Conservation (phyloP, 2,329 filamentous ascomycete species). For the Aspergillus felis region DNA sequence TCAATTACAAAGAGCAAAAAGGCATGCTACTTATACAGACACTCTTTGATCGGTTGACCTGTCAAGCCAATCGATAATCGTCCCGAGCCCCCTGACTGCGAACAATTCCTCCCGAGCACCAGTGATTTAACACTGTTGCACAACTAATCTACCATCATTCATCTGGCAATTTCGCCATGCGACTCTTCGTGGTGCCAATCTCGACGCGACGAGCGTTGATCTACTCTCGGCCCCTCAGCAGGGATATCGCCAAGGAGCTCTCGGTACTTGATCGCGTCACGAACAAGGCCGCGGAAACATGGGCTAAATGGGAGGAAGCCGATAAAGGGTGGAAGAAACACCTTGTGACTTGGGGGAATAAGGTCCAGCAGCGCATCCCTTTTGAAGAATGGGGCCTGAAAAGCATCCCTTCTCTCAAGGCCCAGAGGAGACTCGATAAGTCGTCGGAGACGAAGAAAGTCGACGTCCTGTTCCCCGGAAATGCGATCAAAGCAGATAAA, state of each 20-base stretch:
- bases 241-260: constrained; percentile 51
- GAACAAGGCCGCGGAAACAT: constrained; percentile 68
- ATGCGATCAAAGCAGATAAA: constrained; percentile 61
- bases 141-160: background rate
- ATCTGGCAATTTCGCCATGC: constrained; percentile 56
- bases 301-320: constrained; percentile 83
- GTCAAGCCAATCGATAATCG: constrained; percentile 20
- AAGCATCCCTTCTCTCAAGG: constrained; percentile 78
- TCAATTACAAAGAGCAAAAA: constrained; percentile 4
- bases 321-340: constrained; percentile 83
- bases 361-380: constrained; percentile 78
- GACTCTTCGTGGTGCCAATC: constrained; percentile 88
- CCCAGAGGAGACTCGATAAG: constrained; percentile 60
- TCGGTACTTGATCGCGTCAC: constrained; percentile 67
- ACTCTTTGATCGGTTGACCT: constrained; percentile 15
- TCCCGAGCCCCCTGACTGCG: constrained; percentile 9
- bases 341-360: constrained; percentile 82
- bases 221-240: constrained; percentile 76
- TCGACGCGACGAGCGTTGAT: constrained; percentile 87
- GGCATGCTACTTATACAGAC: constrained; percentile 19
- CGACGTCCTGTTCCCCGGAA: constrained; percentile 63
- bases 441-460: constrained; percentile 66
- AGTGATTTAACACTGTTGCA: constrained; percentile 1
- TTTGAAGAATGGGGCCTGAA: constrained; percentile 98
- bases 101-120: constrained; percentile 6